Evolutionary conservation across 108 stramenopile genomes (phyloP).

Genomic region (Nitzschia palea): DNA sequence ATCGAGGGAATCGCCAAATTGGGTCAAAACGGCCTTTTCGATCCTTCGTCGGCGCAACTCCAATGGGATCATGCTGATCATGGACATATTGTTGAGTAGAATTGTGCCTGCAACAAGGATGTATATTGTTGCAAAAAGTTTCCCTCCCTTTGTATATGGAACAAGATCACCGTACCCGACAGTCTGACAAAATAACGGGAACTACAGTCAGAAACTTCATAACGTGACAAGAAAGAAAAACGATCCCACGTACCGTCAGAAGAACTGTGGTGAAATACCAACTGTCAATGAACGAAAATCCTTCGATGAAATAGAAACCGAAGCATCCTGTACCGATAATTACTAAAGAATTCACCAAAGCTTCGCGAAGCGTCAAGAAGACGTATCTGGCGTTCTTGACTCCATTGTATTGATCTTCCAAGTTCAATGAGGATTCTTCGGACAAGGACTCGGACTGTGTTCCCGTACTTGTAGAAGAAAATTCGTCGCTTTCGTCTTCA

Average conservation of each 20-base stretch:
- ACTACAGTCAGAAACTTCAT: background rate
- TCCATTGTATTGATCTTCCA: conserved; percentile 32
- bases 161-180: conserved; percentile 87
- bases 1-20: conserved; percentile 79
- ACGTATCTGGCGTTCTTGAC: conserved; percentile 79
- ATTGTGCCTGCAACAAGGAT: conserved; percentile 80
- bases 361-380: conserved; percentile 74
- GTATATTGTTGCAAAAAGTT: conserved; percentile 71
- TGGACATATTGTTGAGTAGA: conserved; percentile 85
- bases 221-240: background rate
- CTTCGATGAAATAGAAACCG: conserved; percentile 85
- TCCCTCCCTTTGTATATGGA: conserved; percentile 69
- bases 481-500: conserved; percentile 21
- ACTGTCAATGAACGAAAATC: conserved; percentile 57
- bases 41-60: conserved; percentile 81
- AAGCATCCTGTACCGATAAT: conserved; percentile 80
- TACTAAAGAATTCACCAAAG: conserved; percentile 74
- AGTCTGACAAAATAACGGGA: background rate
- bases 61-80: conserved; percentile 89
- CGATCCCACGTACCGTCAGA: conserved; percentile 37
- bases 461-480: conserved; percentile 35
- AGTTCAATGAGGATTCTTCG: conserved; percentile 7
- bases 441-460: conserved; percentile 25
- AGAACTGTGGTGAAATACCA: conserved; percentile 81
- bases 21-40: conserved; percentile 75